Base-by-base conservation (phyloP, 106 monocot genomes). In the Dioscorea alata region DNA sequence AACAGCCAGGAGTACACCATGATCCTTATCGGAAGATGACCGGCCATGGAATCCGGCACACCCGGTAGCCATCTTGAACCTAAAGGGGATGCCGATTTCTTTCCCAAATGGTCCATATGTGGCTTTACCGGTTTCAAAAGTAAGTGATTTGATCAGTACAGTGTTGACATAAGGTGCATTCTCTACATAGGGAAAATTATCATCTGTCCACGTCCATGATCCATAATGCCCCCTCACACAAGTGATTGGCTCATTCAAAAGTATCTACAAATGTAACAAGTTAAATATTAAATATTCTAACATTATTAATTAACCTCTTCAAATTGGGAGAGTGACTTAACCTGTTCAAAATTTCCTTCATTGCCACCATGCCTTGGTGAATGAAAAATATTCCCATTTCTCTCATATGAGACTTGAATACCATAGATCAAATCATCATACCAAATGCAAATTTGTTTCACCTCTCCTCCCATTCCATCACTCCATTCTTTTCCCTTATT, bases 211-310 rank as follows among this genome's bases (percentile, higher is more conserved):
- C 4, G 21, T 2, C 60, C 2, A 22, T 12, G 60, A 60, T 22
- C 23, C 60, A 60, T 60, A 60, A 60, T 60, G 60, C 19, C 60
- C 60, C 8, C 60, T 60, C 13, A 60, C 23, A 19, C 60, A 60
- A 22, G 60, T 60, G 13, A 60, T 18, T 21, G 60, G 60, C 23
- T 24, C 60, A 60, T 60, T 1, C 21, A 60, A 60, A 22, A 6
- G 13, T 21, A 60, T 24, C 60, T 60, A 9, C 60, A 60, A 60
- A 2, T 22, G 24, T 23, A 12, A 21, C 42, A 42, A 3, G 3
- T 3, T 7, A 34, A 34, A 34, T 34, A 34, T n/a, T 34, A 4
- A 3, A 4, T 34, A 34, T 34, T 34, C 34, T 34, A 3, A 34
- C 7, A n/a, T n/a, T n/a, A 7, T 34, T 3, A 34, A 34, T 34